These are phyloP conservation scores for Pisolithus marmoratus DNA, from an alignment of 768 basidiomycete species.

Conservation along the genomic window DNA sequence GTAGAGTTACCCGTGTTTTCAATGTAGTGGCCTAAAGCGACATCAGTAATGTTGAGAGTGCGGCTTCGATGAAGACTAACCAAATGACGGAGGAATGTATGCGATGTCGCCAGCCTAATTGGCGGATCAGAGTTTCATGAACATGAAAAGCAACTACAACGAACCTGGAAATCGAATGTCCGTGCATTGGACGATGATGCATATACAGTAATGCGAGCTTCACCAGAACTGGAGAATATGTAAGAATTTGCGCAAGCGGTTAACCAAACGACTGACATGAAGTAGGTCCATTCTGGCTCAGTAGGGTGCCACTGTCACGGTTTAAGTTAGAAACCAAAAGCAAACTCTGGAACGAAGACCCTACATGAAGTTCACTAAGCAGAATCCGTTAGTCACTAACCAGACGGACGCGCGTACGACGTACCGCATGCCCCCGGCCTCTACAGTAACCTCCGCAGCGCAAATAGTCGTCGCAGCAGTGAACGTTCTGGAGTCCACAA, in stretches of 20 bases:
- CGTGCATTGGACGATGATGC: conserved; percentile 35
- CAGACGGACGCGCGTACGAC: conserved; percentile 4
- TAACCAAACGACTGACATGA: conserved; percentile 25
- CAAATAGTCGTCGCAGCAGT: conserved; percentile 46
- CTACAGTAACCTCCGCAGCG: conserved; percentile 51
- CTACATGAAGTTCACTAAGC: conserved; percentile 41
- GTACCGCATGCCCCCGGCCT: conserved; percentile 57
- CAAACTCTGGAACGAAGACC: conserved; percentile 3
- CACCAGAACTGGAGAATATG: conserved; percentile 25
- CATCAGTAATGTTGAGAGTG: not conserved
- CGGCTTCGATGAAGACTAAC: conserved; percentile 3
- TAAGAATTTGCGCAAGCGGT: not conserved
- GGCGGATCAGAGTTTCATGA: not conserved
- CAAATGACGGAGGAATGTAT: conserved; percentile 20
- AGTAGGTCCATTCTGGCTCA: conserved; percentile 42
- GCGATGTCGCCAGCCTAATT: conserved; percentile 27
- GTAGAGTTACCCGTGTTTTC: conserved; percentile 62
- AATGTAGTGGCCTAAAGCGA: conserved; percentile 51
- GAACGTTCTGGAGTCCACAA: conserved; percentile 54
- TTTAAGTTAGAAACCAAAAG: not conserved
- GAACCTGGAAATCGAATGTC: conserved; percentile 42
- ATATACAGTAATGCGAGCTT: conserved; percentile 39
- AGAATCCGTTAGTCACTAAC: not conserved
- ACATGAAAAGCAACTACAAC: not conserved
- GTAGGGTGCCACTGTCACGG: conserved; percentile 45